phyloP scores from a whole-genome alignment of 306 rosid species.

The Begonia loranthoides region DNA sequence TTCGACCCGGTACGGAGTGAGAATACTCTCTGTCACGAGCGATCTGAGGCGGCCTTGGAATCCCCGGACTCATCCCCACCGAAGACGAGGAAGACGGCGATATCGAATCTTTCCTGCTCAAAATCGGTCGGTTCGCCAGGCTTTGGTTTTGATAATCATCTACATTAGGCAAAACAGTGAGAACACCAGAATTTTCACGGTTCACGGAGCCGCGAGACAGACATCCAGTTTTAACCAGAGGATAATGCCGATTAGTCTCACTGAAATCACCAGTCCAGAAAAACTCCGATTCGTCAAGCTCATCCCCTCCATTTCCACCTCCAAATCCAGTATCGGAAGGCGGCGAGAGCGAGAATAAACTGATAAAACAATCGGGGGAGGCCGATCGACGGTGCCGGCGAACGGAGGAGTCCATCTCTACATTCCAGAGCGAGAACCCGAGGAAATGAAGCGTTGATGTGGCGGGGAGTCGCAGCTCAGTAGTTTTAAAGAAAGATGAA shows the following conservation, averaged over 20 bases:
- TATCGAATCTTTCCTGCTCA: conserved; percentile 28
- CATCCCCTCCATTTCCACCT: conserved; percentile 25
- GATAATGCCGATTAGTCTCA: conserved; percentile 12
- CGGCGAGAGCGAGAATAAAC: conserved; percentile 23
- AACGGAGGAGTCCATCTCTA: conserved; percentile 36
- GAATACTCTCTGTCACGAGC: conserved; percentile 15
- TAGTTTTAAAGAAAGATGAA: too few relatives aligned
- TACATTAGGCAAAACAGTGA: conserved; percentile 28
- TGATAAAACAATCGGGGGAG: conserved; percentile 44
- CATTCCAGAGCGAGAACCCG: neutral
- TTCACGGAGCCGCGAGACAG: conserved; percentile 8
- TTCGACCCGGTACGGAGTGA: conserved; percentile 35
- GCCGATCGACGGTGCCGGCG: conserved; percentile 39
- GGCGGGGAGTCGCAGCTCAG: conserved; percentile 31
- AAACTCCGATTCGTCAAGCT: conserved; percentile 61
- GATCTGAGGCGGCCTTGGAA: conserved; percentile 34
- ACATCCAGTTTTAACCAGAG: too few relatives aligned
- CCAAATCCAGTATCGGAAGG: neutral
- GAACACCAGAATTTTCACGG: conserved; percentile 40
- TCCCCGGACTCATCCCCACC: conserved; percentile 27
- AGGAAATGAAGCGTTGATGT: conserved; percentile 16
- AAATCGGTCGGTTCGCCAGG: conserved; percentile 15
- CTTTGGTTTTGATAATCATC: conserved; percentile 4
- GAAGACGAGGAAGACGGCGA: conserved; percentile 22
- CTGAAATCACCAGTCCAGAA: conserved; percentile 49